A percentile compares a stretch with the other conserved stretches of the same genome.
phyloP scores from a whole-genome alignment of 73 alveolate genomes.

The Paramecium sexaurelia region DNA sequence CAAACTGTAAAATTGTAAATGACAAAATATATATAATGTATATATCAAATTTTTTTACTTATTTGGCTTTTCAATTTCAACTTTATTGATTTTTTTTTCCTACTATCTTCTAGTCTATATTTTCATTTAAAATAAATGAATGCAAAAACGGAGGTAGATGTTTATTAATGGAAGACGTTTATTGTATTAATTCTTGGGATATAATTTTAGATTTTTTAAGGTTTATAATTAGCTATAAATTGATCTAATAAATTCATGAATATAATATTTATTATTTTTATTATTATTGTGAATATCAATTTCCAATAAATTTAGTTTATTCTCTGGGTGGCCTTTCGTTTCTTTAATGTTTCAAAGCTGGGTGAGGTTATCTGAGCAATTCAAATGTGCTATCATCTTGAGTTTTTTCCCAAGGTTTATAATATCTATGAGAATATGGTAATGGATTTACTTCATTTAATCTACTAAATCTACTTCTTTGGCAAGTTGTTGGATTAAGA shows the following conservation, averaged over 20 bases:
- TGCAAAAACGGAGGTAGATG: not conserved
- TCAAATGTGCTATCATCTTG: constrained; percentile 53
- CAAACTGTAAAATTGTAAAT: constrained; percentile 25
- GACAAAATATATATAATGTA: not conserved
- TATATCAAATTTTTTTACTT: not conserved
- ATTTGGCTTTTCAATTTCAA: not conserved
- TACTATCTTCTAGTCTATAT: not conserved
- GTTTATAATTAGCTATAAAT: not conserved
- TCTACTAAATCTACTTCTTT: constrained; percentile 64
- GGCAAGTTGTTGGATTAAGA: constrained; percentile 33
- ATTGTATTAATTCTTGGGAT: not conserved
- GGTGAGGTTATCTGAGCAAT: constrained; percentile 5
- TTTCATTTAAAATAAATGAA: not conserved
- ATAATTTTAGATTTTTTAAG: not conserved
- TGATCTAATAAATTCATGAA: not conserved
- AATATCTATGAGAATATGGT: not conserved
- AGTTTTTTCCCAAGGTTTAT: constrained; percentile 63
- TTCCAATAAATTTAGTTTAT: constrained; percentile 54
- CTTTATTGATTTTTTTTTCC: not conserved
- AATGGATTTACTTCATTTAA: constrained; percentile 47
- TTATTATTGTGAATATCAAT: not conserved
- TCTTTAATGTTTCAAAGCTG: constrained; percentile 44
- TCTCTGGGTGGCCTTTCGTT: constrained; percentile 59
- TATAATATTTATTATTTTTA: not conserved
- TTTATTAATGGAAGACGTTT: too few species aligned